These are phyloP conservation scores for Mycena galopus DNA, from an alignment of 768 basidiomycete genomes.

Conservation along the genomic window DNA sequence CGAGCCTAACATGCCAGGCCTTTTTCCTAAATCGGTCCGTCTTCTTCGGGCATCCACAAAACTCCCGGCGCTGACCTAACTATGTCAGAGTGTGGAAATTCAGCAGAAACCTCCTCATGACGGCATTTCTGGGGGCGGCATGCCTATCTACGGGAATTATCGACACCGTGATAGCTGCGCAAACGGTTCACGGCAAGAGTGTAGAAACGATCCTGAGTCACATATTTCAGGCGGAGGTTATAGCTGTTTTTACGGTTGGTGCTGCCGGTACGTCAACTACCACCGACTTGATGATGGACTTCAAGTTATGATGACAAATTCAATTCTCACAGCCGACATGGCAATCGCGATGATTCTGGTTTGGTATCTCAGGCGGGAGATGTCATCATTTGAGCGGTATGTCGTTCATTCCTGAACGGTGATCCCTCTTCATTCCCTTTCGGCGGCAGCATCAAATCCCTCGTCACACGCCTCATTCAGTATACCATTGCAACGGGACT, in stretches of 20 bases:
- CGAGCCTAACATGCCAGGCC: neutral
- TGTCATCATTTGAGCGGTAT: neutral
- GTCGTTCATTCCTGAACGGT: neutral
- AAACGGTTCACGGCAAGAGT: neutral
- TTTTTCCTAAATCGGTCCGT: neutral
- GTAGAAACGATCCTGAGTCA: neutral
- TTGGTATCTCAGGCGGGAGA: conserved; percentile 1
- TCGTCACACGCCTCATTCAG: neutral
- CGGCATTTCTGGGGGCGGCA: neutral
- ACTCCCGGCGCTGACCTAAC: neutral
- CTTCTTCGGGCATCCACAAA: neutral
- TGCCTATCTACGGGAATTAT: conserved; percentile 1
- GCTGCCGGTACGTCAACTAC: neutral
- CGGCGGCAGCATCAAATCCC: neutral
- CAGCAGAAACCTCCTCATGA: neutral
- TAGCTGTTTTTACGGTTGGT: neutral
- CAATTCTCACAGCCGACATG: conserved; percentile 3
- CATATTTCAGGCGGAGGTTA: neutral
- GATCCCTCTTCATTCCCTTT: neutral
- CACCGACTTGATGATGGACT: neutral
- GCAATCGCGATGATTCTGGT: neutral
- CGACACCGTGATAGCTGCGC: neutral
- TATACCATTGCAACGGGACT: conserved; percentile 1
- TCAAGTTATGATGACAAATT: neutral
- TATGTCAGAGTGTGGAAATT: conserved; percentile 1